Evolutionary conservation across 352 stramenopile genomes (phyloP), one percentile per base, ranked within the genome.

Genomic region (Globisporangium nagaii): DNA sequence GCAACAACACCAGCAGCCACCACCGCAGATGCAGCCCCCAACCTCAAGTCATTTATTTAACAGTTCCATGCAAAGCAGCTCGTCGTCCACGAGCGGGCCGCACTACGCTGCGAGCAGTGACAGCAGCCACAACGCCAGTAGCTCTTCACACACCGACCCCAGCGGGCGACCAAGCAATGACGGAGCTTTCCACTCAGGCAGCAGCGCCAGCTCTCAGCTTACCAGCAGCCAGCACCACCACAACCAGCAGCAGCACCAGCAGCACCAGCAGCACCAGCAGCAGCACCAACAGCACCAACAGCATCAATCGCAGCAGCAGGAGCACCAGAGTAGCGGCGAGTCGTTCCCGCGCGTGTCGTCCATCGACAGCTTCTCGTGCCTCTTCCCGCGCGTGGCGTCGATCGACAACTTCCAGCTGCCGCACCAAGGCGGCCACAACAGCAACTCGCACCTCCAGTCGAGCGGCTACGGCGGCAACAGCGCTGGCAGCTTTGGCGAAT

Each of bases 351-450:
- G 83, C 28, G 80, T 93, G 44, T 93, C 83, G 32, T 90, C 79
- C 8, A 90, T 93, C 50, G 83, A 93, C 66, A 90, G 78, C 62
- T 93, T 93, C 53, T 88, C 79, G 37, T 90, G 78, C 27, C 47
- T 93, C 12, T 93, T 93, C 52, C 83, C 83, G 15, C 83, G 83
- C 31, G 82, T 93, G 51, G 83, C 78, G 40, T 90, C 79, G 50
- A 82, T 93, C 47, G 83, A 93, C 46, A 87, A 86, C 60, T 93
- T 93, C 48, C 73, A 85, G 54, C 62, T 68, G 36, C 53, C 53
- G 24, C 53, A 59, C 35, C 42, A 52, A 37, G 57, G 60, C 9
- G 57, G 49, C 3, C 57, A 61, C 34, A 37, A 12, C 24, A 46
- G 20, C 19, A 43, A 19, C 17, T 11, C 37, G n/a, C 50, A 60